Base-by-base conservation (phyloP, 139 green algal genomes). In the Picochlorum costavermella region DNA sequence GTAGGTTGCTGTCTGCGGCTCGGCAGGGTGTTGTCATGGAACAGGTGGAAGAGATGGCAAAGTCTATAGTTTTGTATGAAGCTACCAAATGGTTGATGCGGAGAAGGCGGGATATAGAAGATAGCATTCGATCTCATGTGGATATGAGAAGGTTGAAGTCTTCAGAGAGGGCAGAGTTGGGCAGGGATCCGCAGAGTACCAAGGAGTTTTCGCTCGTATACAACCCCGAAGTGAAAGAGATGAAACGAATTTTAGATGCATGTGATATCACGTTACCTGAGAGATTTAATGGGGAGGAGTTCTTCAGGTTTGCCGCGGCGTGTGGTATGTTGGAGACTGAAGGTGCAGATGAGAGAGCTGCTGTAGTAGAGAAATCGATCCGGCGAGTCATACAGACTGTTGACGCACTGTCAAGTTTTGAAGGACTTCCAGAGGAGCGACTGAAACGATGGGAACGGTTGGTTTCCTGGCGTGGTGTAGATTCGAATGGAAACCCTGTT, bases 161-260 rank as follows among this genome's bases (percentile, higher is more conserved):
- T 6, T 20, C 17, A 53, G 46, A 53, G 46, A 53, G 46, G 46
- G n/a, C n/a, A 53, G 46, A 53, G 11, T 23, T 53, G 5, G 46
- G n/a, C 20, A 63, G 26, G 5, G 29, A 43, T 4, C 63, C 70
- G n/a, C 36, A 76, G 64, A 69, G 31, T 6, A 61, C 75, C 36
- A 58, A 61, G 17, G 61, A 81, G 30, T 72, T 61, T 49, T 75
- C 73, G 23, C 26, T 20, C 26, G 62, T 72, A 28, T 72, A 62
- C 36, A 8, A 23, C 2, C 31, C 45, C 13, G 76, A 82, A 59
- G 55, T 78, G 20, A 56, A 23, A 37, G 76, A 83, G 65, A 78
- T 83, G 69, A 50, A 46, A 60, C 67, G 76, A 49, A 72, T 78
- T 57, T 72, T 83, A 43, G 40, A 58, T 29, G 64, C 59, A 40